phyloP scores from a whole-genome alignment of 495 filamentous ascomycete genomes.

The Penicillium silybi region DNA sequence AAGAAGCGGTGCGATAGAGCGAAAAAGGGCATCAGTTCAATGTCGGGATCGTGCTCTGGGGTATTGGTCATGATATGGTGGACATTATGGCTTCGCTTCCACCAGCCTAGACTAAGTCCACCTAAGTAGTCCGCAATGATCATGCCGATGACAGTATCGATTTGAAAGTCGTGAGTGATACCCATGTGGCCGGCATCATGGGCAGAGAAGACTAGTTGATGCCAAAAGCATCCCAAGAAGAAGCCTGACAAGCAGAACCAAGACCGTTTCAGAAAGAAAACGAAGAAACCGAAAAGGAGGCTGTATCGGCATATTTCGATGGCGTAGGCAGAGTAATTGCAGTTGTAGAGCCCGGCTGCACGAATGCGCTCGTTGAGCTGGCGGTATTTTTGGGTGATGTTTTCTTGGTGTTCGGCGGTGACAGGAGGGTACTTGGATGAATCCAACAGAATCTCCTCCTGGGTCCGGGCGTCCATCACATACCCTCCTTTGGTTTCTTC shows the following conservation, averaged over 20 bases:
- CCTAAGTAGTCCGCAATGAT: slow-evolving; percentile 87
- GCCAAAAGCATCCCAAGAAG: slow-evolving; percentile 85
- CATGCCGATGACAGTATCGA: slow-evolving; percentile 83
- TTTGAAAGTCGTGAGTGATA: slow-evolving; percentile 83
- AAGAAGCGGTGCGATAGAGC: slow-evolving; percentile 88
- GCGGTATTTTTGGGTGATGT: slow-evolving; percentile 78
- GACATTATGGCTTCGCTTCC: slow-evolving; percentile 96
- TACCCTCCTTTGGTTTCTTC: slow-evolving; percentile 44
- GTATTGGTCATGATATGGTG: slow-evolving; percentile 98
- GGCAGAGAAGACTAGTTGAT: slow-evolving; percentile 90
- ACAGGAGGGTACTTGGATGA: slow-evolving; percentile 77
- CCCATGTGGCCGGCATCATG: slow-evolving; percentile 98
- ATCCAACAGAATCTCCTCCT: slow-evolving; percentile 71
- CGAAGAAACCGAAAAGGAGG: slow-evolving; percentile 59
- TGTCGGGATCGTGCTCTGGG: slow-evolving; percentile 96
- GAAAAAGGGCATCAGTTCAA: slow-evolving; percentile 94
- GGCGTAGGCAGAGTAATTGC: slow-evolving; percentile 79
- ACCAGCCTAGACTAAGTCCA: slow-evolving; percentile 88
- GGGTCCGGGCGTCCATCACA: slow-evolving; percentile 72
- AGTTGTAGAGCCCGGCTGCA: slow-evolving; percentile 74
- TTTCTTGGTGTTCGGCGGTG: slow-evolving; percentile 66
- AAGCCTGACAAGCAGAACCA: slow-evolving; percentile 76
- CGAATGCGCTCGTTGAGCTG: slow-evolving; percentile 65
- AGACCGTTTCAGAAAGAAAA: slow-evolving; percentile 59
- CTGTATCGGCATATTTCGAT: slow-evolving; percentile 71